These are phyloP conservation scores for Apiotrichum brassicae DNA, from an alignment of 1,284 basidiomycete species.

Conservation along the genomic window DNA sequence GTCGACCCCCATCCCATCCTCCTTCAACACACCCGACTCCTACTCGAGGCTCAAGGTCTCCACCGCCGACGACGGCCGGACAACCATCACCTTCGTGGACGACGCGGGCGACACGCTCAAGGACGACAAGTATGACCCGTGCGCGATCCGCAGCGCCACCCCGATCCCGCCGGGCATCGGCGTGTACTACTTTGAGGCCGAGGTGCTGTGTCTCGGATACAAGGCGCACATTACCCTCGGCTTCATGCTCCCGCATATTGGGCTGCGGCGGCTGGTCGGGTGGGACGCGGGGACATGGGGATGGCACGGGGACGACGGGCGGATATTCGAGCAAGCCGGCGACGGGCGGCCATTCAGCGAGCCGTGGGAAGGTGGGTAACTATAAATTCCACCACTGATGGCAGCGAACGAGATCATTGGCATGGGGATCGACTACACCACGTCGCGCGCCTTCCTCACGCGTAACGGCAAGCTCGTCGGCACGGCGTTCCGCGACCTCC, in stretches of 20 bases:
- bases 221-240: slow-evolving; percentile 83
- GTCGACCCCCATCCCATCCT: slow-evolving; percentile 4
- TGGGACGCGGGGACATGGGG: slow-evolving; percentile 89
- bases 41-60: slow-evolving; percentile 9
- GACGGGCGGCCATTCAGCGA: slow-evolving; percentile 65
- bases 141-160: slow-evolving; percentile 65
- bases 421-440: slow-evolving; percentile 80
- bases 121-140: slow-evolving; percentile 63
- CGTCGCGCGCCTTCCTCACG: slow-evolving; percentile 74
- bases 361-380: slow-evolving; percentile 43
- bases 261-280: slow-evolving; percentile 70
- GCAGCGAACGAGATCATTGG: slow-evolving; percentile 77
- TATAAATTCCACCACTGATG: not conserved
- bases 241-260: slow-evolving; percentile 54
- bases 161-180: slow-evolving; percentile 75
- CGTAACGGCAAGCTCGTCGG: slow-evolving; percentile 75
- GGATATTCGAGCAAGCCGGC: slow-evolving; percentile 64
- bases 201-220: slow-evolving; percentile 53
- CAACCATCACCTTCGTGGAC: slow-evolving; percentile 30
- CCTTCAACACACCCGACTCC: slow-evolving; percentile 5
- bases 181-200: slow-evolving; percentile 84
- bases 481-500: slow-evolving; percentile 62
- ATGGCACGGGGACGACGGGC: slow-evolving; percentile 89
- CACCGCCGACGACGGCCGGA: slow-evolving; percentile 5
- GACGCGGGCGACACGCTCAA: slow-evolving; percentile 47